Evolutionary conservation across 2,329 filamentous ascomycete species (phyloP).

Genomic region (Venturia asperata): DNA sequence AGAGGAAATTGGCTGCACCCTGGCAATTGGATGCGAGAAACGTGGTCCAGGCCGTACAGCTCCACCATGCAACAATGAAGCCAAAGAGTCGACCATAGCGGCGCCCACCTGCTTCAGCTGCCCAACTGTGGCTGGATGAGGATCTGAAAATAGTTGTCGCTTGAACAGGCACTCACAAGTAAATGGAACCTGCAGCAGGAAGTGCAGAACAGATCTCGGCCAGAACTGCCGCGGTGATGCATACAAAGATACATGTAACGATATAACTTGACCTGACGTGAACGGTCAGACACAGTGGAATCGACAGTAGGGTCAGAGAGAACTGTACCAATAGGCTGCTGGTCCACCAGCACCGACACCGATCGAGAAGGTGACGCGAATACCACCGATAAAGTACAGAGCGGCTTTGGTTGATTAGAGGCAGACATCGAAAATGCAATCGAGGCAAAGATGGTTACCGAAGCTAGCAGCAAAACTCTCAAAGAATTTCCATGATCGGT

Average conservation of each 20-base stretch:
- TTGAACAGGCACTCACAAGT: constrained; percentile 32
- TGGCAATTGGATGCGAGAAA: constrained; percentile 33
- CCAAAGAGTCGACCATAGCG: constrained; percentile 50
- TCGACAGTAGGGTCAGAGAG: not conserved
- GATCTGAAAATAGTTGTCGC: not conserved
- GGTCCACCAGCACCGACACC: constrained; percentile 56
- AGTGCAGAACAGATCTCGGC: constrained; percentile 55
- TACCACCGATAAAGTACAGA: constrained; percentile 54
- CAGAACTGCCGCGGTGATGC: constrained; percentile 54
- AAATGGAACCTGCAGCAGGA: constrained; percentile 53
- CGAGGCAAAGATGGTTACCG: not conserved
- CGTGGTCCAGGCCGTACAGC: constrained; percentile 55
- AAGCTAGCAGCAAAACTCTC: constrained; percentile 20
- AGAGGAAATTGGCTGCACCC: constrained; percentile 34
- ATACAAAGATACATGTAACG: constrained; percentile 53
- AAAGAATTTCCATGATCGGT: constrained; percentile 20
- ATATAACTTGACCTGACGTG: constrained; percentile 50
- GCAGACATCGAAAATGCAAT: not conserved
- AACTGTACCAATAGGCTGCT: constrained; percentile 50
- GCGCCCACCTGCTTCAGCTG: constrained; percentile 52
- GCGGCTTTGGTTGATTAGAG: constrained; percentile 39
- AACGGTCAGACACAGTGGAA: not conserved
- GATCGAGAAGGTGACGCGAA: constrained; percentile 55
- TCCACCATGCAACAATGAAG: constrained; percentile 59
- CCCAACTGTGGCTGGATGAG: constrained; percentile 36